Percentiles rank a stretch among this genome's conserved stretches.
Evolutionary conservation across 345 rosid species (phyloP).

Genomic region (Schrenkiella parvula): DNA sequence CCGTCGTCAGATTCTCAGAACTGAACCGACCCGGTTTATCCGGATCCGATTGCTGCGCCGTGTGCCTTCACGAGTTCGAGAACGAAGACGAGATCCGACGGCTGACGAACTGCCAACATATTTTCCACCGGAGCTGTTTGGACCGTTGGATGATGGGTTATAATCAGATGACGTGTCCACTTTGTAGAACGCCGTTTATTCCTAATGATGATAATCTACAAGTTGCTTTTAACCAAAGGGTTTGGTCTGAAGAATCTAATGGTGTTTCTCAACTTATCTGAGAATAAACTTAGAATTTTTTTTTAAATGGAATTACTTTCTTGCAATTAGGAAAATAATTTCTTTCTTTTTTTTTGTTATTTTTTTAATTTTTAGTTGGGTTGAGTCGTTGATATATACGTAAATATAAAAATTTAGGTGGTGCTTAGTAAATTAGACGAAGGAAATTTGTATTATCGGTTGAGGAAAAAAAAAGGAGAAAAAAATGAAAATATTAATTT

Average conservation of each 20-base stretch:
- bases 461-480: not conserved
- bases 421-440: not conserved
- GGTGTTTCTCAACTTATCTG: constrained; percentile 28
- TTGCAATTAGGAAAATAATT: not conserved
- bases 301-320: not conserved
- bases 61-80: constrained; percentile 70
- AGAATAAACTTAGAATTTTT: not conserved
- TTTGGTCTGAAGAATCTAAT: constrained; percentile 57
- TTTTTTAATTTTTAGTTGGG: not conserved
- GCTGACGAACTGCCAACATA: constrained; percentile 56
- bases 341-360: not conserved
- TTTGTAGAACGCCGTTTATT: constrained; percentile 57
- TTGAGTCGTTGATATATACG: not conserved
- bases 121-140: constrained; percentile 61
- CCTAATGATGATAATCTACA: constrained; percentile 46
- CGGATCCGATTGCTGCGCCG: constrained; percentile 59
- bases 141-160: constrained; percentile 85
- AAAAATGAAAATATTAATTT: not conserved
- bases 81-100: constrained; percentile 61
- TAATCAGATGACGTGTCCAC: constrained; percentile 63
- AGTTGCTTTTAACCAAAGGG: constrained; percentile 44
- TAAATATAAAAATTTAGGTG: constrained; percentile 5
- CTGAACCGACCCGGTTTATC: constrained; percentile 33
- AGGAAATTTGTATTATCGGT: constrained; percentile 1
- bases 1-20: constrained; percentile 58